These are phyloP conservation scores for Leishmania guyanensis DNA, from an alignment of 208 protist species.

Conservation along the genomic window DNA sequence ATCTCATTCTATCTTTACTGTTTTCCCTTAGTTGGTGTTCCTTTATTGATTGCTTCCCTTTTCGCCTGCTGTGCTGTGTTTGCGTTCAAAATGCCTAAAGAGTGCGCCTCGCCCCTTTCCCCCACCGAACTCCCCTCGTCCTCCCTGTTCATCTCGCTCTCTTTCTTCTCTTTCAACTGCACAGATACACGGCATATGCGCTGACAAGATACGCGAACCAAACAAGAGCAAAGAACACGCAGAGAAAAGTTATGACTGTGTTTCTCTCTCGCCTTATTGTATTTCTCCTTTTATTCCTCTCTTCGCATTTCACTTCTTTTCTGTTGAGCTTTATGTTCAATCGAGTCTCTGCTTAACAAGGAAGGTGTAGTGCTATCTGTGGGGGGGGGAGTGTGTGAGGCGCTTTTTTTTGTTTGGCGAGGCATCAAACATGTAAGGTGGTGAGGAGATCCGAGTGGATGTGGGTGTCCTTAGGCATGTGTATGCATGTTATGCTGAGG, in stretches of 20 bases:
- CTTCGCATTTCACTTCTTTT: slow-evolving; percentile 11
- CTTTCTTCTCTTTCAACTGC: not conserved
- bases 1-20: slow-evolving; percentile 10
- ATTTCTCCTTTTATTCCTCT: not conserved
- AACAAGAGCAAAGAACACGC: not conserved
- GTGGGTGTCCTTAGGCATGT: not conserved
- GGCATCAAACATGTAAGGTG: not conserved
- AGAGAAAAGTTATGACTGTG: not conserved
- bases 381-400: not conserved
- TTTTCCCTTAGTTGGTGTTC: not conserved
- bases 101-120: not conserved
- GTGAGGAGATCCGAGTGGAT: not conserved
- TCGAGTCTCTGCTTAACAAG: not conserved
- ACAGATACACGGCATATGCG: not conserved
- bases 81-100: not conserved
- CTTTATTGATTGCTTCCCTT: not conserved
- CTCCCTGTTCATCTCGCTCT: not conserved
- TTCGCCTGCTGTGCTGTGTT: not conserved
- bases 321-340: not conserved
- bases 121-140: too few species aligned
- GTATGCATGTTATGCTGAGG: not conserved
- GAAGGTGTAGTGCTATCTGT: not conserved
- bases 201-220: not conserved
- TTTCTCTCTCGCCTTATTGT: not conserved
- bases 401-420: not conserved